Evolutionary conservation across 257 asterid species (phyloP).

Genomic region (Linaria vulgaris): DNA sequence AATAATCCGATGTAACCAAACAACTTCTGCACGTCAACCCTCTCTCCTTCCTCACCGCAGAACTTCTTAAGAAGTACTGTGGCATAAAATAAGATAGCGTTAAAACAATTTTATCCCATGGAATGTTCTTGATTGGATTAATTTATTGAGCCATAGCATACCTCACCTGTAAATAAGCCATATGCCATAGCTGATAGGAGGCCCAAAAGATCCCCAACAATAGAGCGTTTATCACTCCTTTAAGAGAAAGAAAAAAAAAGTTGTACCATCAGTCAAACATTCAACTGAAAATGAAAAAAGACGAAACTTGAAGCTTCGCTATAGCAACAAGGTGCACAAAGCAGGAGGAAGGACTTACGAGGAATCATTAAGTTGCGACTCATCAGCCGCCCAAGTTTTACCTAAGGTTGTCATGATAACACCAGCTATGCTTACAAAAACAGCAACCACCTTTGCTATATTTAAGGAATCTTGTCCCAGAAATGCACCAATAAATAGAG

Average conservation of each 20-base stretch:
- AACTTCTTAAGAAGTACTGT: conserved; percentile 95
- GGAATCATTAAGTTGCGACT: conserved; percentile 52
- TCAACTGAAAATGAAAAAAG: conserved; percentile 30
- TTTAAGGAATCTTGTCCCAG: conserved; percentile 91
- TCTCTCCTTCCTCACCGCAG: conserved; percentile 88
- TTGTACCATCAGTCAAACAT: conserved; percentile 62
- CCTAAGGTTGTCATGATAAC: conserved; percentile 94
- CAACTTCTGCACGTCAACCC: conserved; percentile 84
- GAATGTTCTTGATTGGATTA: background rate
- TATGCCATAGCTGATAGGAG: conserved; percentile 86
- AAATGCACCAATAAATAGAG: conserved; percentile 86
- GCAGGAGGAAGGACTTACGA: conserved; percentile 46
- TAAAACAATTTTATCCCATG: background rate
- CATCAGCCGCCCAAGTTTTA: conserved; percentile 97
- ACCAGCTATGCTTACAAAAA: conserved; percentile 88
- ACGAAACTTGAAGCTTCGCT: conserved; percentile 23
- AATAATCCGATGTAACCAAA: conserved; percentile 90
- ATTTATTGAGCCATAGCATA: conserved; percentile 12
- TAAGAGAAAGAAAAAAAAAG: conserved; percentile 62
- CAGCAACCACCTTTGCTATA: conserved; percentile 78
- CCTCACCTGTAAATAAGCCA: conserved; percentile 87
- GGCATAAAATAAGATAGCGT: conserved; percentile 13
- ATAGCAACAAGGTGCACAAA: background rate
- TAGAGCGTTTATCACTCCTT: conserved; percentile 73
- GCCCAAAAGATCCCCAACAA: conserved; percentile 92